Percentiles rank a stretch among this genome's conserved stretches.
Evolutionary conservation across 2,329 filamentous ascomycete species (phyloP).

Genomic region (Lachnellula cervina): DNA sequence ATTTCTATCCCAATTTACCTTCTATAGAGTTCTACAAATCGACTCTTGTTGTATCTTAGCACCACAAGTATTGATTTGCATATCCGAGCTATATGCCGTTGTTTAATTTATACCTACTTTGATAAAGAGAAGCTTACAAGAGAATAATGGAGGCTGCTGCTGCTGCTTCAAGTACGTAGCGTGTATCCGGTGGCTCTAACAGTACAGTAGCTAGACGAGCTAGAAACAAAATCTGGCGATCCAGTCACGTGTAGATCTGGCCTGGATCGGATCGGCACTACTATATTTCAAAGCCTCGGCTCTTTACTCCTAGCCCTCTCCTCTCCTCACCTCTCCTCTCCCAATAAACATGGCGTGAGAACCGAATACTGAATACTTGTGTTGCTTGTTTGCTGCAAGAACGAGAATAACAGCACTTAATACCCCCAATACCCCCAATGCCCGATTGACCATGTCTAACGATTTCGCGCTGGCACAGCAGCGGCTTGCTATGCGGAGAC

Average conservation of each 20-base stretch:
- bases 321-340: too few relatives aligned
- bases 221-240: neutral
- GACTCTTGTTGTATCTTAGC: too few relatives aligned
- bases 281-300: neutral
- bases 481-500: constrained; percentile 76
- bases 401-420: neutral
- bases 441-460: constrained; percentile 27
- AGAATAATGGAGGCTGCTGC: too few relatives aligned
- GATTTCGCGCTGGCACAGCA: constrained; percentile 82
- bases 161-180: too few relatives aligned
- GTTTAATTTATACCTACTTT: too few relatives aligned
- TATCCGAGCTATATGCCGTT: too few relatives aligned
- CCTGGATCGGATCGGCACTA: neutral
- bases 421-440: constrained; percentile 15
- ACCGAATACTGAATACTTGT: neutral
- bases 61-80: too few relatives aligned
- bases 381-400: neutral
- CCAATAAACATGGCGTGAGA: neutral
- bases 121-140: too few relatives aligned
- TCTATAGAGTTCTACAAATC: too few relatives aligned
- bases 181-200: too few relatives aligned
- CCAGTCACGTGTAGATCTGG: neutral
- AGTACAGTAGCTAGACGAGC: too few relatives aligned
- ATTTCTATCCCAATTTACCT: too few relatives aligned
- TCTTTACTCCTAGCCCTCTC: neutral